phyloP scores from a whole-genome alignment of 371 early-diverging fungal genomes.

The Neoconidiobolus thromboides region DNA sequence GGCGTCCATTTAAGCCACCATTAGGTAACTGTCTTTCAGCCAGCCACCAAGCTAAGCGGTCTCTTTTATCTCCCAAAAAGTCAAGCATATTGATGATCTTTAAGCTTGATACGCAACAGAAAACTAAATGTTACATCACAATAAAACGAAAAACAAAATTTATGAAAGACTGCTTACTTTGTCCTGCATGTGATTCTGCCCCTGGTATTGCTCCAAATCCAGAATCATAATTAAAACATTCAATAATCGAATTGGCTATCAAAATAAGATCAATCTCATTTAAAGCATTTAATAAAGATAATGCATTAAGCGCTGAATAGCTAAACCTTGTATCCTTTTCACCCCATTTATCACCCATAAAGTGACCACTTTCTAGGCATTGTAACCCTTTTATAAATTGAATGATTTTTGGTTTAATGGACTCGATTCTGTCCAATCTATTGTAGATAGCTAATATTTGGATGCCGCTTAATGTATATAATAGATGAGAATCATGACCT shows the following conservation, averaged over 20 bases:
- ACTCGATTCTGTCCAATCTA: not conserved
- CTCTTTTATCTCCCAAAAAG: conserved; percentile 40
- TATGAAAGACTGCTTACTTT: conserved; percentile 18
- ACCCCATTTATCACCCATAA: conserved; percentile 83
- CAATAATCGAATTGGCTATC: conserved; percentile 53
- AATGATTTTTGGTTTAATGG: not conserved
- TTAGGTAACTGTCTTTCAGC: conserved; percentile 76
- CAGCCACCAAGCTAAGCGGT: conserved; percentile 68
- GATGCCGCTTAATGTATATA: conserved; percentile 85
- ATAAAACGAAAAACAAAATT: not conserved
- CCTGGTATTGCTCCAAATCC: conserved; percentile 89
- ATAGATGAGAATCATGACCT: conserved; percentile 79
- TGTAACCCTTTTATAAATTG: conserved; percentile 33
- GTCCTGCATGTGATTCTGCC: conserved; percentile 91
- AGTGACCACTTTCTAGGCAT: conserved; percentile 48
- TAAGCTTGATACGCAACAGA: conserved; percentile 82
- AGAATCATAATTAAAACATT: conserved; percentile 91
- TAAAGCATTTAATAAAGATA: conserved; percentile 49
- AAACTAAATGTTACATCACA: conserved; percentile 25
- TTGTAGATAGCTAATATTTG: conserved; percentile 77
- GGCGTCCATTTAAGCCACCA: conserved; percentile 96
- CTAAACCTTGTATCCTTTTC: conserved; percentile 91
- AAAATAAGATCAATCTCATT: conserved; percentile 48
- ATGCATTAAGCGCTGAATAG: conserved; percentile 61
- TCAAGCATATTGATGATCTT: conserved; percentile 50